These are phyloP conservation scores for Juglanconis sp. DNA, from an alignment of 2,329 filamentous ascomycete genomes.

Conservation along the genomic window DNA sequence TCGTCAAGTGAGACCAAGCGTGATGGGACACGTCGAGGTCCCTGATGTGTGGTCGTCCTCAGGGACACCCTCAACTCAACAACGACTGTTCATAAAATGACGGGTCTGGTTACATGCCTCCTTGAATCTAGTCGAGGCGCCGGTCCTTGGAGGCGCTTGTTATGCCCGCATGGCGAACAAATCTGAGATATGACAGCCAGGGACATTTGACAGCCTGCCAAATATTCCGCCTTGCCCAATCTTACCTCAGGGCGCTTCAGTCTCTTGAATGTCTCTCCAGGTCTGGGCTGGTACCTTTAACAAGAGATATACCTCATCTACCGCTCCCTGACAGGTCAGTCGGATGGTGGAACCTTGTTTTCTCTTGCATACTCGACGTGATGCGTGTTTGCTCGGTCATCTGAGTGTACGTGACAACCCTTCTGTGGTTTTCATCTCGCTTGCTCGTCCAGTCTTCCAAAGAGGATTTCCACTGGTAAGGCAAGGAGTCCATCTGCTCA, in stretches of 20 bases:
- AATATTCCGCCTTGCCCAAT: neutral
- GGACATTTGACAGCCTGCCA: neutral
- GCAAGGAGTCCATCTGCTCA: too few species aligned
- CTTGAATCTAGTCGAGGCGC: neutral
- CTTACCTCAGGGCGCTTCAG: neutral
- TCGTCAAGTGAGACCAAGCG: slow-evolving; percentile 17
- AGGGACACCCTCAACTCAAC: neutral
- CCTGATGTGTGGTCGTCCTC: neutral
- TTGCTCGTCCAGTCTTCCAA: too few species aligned
- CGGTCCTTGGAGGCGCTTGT: neutral
- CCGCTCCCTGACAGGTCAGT: too few species aligned
- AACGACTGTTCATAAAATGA: neutral
- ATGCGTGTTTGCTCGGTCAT: too few species aligned
- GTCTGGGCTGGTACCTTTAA: too few species aligned
- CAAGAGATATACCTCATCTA: too few species aligned
- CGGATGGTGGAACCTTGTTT: too few species aligned
- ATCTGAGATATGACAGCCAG: slow-evolving; percentile 1
- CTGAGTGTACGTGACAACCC: too few species aligned
- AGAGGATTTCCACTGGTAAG: too few species aligned
- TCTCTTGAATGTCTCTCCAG: neutral
- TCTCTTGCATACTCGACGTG: too few species aligned
- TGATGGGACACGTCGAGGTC: slow-evolving; percentile 15
- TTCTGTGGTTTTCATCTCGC: too few species aligned
- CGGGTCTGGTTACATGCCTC: neutral
- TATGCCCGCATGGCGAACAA: neutral